Evolutionary conservation across 805 yeast species (phyloP), one percentile per base, ranked within the genome.

Genomic region (Zygosaccharomyces lentus): DNA sequence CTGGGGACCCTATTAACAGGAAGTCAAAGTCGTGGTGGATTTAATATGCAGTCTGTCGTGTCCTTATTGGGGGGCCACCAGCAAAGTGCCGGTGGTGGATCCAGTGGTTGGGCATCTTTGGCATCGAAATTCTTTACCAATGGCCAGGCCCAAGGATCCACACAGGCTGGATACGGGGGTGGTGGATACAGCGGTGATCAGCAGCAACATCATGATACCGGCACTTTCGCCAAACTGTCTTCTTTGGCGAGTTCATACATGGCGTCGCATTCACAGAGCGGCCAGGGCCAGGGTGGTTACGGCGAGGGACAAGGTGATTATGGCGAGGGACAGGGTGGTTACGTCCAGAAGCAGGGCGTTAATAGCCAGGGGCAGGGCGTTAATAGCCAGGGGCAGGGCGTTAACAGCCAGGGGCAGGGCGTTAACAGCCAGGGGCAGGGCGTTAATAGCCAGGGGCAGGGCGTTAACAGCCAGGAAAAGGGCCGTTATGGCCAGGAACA

Each of bases 111-210:
- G 30, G 61, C 62, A 5, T 45, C 58, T 9, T 49, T 62, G 45
- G 66, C 66, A 5, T 45, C 56, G 4, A 52, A 57, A 39, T 58
- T 60, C 37, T 60, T 60, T 43, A 49, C 54, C 41, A 5, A 27
- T 5, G 41, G 34, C 9, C 37, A 39, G 21, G 25, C 34, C 23
- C 49, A 50, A 16, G 13, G 16, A 6, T 41, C 42, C n/a, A 38
- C 38, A 35, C 32, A 41, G 17, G 30, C 38, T 17, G 24, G 41
- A 10, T 39, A 46, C n/a, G 39, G 35, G 9, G 37, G 40, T 9
- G 9, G 15, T 36, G 30, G 41, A 7, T 13, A 37, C 10, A 21
- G 39, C 40, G 38, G 37, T 19, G 24, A 16, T 47, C 42, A n/a
- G 19, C 23, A 30, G 16, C 29, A n/a, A 30, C 49, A 13, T 19